Conservation (phyloP, 225 moss, liverwort and hornwort genomes). For the Ulota crispa region DNA sequence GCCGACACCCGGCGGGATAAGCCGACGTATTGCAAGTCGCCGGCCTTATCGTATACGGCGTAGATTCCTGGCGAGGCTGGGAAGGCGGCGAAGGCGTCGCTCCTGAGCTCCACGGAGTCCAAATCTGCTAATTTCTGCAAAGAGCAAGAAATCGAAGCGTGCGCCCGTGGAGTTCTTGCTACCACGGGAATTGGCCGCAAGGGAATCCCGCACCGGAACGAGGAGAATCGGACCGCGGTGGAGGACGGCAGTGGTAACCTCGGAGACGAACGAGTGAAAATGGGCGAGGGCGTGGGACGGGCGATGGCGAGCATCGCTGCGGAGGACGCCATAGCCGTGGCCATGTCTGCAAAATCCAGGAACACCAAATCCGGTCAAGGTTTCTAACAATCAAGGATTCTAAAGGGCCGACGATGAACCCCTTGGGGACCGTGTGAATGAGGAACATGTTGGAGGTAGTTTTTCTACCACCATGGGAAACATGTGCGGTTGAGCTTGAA, state of each 20-base stretch:
- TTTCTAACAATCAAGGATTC: not conserved
- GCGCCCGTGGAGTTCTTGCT: not conserved
- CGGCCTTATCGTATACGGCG: constrained; percentile 80
- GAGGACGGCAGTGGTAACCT: not conserved
- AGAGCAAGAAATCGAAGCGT: constrained; percentile 34
- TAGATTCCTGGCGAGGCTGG: constrained; percentile 83
- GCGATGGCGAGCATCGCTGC: not conserved
- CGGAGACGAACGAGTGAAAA: not conserved
- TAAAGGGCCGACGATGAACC: too few species aligned
- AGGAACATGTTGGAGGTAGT: too few species aligned
- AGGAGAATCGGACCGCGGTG: not conserved
- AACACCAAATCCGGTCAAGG: not conserved
- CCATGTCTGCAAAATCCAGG: not conserved
- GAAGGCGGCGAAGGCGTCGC: constrained; percentile 23
- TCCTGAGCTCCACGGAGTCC: constrained; percentile 58
- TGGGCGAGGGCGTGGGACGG: not conserved
- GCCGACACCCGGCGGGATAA: constrained; percentile 72
- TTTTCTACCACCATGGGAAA: too few species aligned
- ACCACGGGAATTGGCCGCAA: not conserved
- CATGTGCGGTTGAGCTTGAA: too few species aligned
- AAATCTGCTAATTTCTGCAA: constrained; percentile 69
- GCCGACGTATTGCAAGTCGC: constrained; percentile 84
- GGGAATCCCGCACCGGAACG: constrained; percentile 19
- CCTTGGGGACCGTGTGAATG: too few species aligned
- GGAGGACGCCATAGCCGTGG: constrained; percentile 24